Base-by-base conservation (phyloP, 208 protist genomes). In the Crithidia sp. region DNA sequence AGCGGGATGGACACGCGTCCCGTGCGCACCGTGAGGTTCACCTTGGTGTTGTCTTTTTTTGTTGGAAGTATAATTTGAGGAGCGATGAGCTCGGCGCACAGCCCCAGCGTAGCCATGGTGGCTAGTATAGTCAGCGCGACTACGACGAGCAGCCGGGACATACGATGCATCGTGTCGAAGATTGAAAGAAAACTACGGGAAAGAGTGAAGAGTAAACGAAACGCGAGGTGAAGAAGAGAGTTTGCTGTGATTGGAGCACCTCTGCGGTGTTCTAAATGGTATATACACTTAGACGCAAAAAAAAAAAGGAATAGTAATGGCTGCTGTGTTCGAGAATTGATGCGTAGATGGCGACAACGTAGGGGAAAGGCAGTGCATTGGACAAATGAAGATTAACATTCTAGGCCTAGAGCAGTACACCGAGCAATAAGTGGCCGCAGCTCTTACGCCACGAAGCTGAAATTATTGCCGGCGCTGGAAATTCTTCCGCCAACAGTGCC, bases 1-100 rank as follows among this genome's bases (percentile, higher is more conserved):
- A 94, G 74, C 36, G 89, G 89, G 59, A 94, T 77, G 40, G 77
- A 79, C 5, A 94, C 60, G 19, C 77, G 64, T 12, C 73, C 49
- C 4, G 65, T 60, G 28, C 73, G 62, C 28, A 94, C 85, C 16
- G 60, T 78, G 44, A 94, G 69, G 40, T 83, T 81, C 12, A 90
- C 72, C 7, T 84, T 71, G 0, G 89, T 94, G 47, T 82, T 75
- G n/a, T 74, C 81, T 9, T 76, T 80, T 17, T 64, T 58, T 6
- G 37, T 77, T 1, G 85, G 82, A 45, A 71, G 67, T 7, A 91
- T 71, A 36, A 88, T 74, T 16, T 52, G 53, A 37, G 83, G 16
- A 36, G 64, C 17, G 0, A 50, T 58, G 17, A 90, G 57, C 7
- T 84, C 71, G 2, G 55, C 61, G 16, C 45, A 53, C 17, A 43